Evolutionary conservation across 768 basidiomycete genomes (phyloP), one percentile per base, ranked within the genome.

Genomic region (Russula sp.): DNA sequence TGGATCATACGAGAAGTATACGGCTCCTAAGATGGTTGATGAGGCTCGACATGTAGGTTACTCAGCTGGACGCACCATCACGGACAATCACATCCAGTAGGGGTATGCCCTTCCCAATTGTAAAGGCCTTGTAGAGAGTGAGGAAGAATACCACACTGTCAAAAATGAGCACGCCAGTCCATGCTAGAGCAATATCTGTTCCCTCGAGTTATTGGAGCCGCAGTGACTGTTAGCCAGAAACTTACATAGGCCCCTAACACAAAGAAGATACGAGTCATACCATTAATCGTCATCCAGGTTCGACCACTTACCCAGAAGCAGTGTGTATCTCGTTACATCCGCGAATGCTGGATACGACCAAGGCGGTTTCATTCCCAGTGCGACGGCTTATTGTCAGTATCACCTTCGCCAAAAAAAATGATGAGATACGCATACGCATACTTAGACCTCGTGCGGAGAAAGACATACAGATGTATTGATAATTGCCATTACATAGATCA

Each of bases 71-170:
- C 63, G 13, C 32, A 64, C 63, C 57, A 18, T 64, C 63, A 45
- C 63, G 57, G 37, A 64, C 58, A 5, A 64, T 64, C 58, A 64
- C 63, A 55, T 60, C 27, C 9, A 64, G 27, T 2, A 64, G 39
- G 10, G 34, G 48, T 37, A 55, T 32, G 6, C 58, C 63, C 8
- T 27, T 59, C 32, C 63, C 57, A 3, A 64, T 55, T 48, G 16
- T 20, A 27, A 59, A 27, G 3, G 63, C 63, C 22, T 55, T 64
- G 52, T 55, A 55, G 39, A 64, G 22, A 11, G 63, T 64, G 42
- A 64, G 63, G 5, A 22, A 44, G 22, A 64, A 64, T 48, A 64
- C 18, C 16, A 37, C 5, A 9, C 47, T 20, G 40, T 64, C 63
- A n/a, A 59, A 55, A 35, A 59, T 20, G 32, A 59, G 39, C 11